Evolutionary conservation across 495 filamentous ascomycete genomes (phyloP), one percentile per base, ranked within the genome.

Genomic region (Daldinia vernicosa): DNA sequence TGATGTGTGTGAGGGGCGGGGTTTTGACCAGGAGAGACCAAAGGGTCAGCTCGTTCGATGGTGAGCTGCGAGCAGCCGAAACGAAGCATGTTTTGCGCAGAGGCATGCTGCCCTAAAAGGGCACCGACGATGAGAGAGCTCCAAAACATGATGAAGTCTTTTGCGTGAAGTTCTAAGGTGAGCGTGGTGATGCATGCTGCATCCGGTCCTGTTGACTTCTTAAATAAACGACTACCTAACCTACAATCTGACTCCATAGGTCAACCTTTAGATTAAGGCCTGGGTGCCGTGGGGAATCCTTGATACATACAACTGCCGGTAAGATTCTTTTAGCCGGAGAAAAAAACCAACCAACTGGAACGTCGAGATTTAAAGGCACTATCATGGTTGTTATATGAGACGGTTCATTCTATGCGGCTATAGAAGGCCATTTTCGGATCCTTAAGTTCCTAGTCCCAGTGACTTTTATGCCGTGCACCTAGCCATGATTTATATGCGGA

Each of bases 41-140:
- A 74, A 51, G 79, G 79, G 51, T 80, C 79, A 74, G 78, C 76
- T 8, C 79, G 76, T 52, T 80, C 77, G 69, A 77, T 71, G 37
- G 78, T 75, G n/a, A 80, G 70, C 71, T 79, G 77, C 14, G 76
- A 78, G 76, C 80, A 82, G 47, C 78, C 79, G 67, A 81, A 82
- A 45, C 80, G 79, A 57, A 81, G 69, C 60, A 78, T 76, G 35
- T 74, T 69, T 45, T 80, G 78, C 17, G 78, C 78, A 17, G 64
- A 70, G 26, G 60, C 71, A 64, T 70, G 47, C 53, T 72, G 74
- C 35, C 74, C 77, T 33, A 79, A 65, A 19, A 79, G 77, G 74
- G 74, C 78, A 4, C 60, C 63, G 43, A 74, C 65, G 43, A 66
- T 60, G 55, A 78, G 39, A 43, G 62, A 17, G 54, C 60, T 40